phyloP scores from a whole-genome alignment of 495 filamentous ascomycete genomes.

The Penicillium silybi region DNA sequence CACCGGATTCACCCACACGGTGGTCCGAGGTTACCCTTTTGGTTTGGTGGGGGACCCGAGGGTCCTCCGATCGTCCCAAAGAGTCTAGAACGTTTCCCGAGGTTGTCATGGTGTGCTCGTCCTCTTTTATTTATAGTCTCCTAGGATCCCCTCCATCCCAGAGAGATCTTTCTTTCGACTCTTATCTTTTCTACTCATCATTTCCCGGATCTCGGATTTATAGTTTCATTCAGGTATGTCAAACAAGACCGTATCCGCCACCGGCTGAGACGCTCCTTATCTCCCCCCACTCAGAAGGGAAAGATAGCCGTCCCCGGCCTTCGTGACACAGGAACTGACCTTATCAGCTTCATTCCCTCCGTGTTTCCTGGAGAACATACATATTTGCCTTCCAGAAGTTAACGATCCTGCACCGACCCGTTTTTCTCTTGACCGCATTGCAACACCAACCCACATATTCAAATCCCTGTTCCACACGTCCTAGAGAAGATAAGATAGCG shows the following conservation, averaged over 20 bases:
- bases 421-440: not conserved
- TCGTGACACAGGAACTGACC: slow-evolving; percentile 3
- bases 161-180: not conserved
- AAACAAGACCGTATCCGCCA: not conserved
- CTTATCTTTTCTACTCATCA: not conserved
- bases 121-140: not conserved
- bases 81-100: not conserved
- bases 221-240: not conserved
- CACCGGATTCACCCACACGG: not conserved
- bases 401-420: slow-evolving; percentile 8
- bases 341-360: slow-evolving; percentile 10
- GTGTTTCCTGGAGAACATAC: slow-evolving; percentile 3
- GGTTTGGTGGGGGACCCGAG: not conserved
- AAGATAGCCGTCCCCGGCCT: slow-evolving; percentile 17
- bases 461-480: slow-evolving; percentile 27
- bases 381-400: slow-evolving; percentile 1
- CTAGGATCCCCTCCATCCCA: not conserved
- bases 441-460: not conserved
- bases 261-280: slow-evolving; percentile 18
- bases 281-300: slow-evolving; percentile 26
- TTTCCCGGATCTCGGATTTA: not conserved
- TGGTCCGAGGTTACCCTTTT: not conserved
- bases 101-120: not conserved
- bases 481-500: slow-evolving; percentile 29
- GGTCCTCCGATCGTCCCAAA: not conserved